Evolutionary conservation across 352 stramenopile species (phyloP).

Genomic region (Phytophthora colocasiae): DNA sequence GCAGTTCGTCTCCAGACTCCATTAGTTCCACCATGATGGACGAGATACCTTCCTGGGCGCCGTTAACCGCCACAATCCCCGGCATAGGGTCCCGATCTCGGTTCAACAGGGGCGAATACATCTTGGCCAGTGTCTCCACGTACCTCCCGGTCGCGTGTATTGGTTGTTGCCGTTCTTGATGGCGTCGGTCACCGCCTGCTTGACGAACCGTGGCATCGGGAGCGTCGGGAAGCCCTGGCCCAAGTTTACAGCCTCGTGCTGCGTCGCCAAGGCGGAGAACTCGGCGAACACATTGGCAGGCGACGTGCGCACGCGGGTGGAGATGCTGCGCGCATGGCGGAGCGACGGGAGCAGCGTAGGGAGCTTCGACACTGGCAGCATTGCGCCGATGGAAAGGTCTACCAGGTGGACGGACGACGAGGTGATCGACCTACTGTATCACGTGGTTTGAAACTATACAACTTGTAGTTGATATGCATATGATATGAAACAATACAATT

Average conservation of each 20-base stretch:
- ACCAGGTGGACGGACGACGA: too few relatives aligned
- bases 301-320: slow-evolving; percentile 64
- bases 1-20: slow-evolving; percentile 84
- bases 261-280: slow-evolving; percentile 83
- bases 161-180: slow-evolving; percentile 87
- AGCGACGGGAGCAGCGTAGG: slow-evolving; percentile 4
- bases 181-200: slow-evolving; percentile 85
- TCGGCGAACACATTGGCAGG: slow-evolving; percentile 88
- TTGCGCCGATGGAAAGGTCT: too few relatives aligned
- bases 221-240: slow-evolving; percentile 98
- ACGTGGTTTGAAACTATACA: too few relatives aligned
- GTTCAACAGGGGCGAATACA: slow-evolving; percentile 79
- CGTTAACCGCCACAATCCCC: slow-evolving; percentile 90
- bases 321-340: slow-evolving; percentile 50
- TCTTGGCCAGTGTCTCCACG: slow-evolving; percentile 77
- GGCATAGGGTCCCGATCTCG: slow-evolving; percentile 75
- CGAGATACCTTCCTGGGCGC: slow-evolving; percentile 88
- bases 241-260: slow-evolving; percentile 93
- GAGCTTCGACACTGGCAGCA: slow-evolving; percentile 15
- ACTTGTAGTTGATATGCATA: too few relatives aligned
- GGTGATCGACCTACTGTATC: too few relatives aligned
- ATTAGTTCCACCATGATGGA: slow-evolving; percentile 80
- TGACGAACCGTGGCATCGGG: slow-evolving; percentile 91
- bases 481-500: too few relatives aligned
- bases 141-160: slow-evolving; percentile 92